Evolutionary conservation across 306 rosid genomes (phyloP).

Genomic region (Cicer judaicum): DNA sequence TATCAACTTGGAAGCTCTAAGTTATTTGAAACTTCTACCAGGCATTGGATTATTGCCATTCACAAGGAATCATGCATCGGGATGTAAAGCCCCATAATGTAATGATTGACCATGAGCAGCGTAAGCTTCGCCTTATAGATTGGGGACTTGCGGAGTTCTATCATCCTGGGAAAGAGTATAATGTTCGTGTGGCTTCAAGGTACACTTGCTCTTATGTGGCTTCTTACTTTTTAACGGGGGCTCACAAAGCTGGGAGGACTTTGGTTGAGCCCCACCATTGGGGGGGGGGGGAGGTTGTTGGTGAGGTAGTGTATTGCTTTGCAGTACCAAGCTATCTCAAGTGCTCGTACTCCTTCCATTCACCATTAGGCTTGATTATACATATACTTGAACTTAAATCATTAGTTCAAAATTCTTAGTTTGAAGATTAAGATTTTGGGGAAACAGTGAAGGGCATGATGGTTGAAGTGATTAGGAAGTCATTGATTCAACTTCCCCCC

Average conservation of each 20-base stretch:
- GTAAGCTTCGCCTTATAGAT: slow-evolving; percentile 65
- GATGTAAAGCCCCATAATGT: slow-evolving; percentile 72
- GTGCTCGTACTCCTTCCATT: neutral
- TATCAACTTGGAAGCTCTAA: slow-evolving; percentile 14
- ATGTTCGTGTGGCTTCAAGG: slow-evolving; percentile 71
- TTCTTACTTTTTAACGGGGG: neutral
- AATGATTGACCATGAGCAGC: slow-evolving; percentile 69
- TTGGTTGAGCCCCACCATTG: neutral
- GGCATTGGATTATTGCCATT: slow-evolving; percentile 70
- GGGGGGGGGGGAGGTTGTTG: neutral
- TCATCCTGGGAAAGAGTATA: slow-evolving; percentile 63
- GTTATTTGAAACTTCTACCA: slow-evolving; percentile 37
- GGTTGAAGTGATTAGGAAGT: neutral
- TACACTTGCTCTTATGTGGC: slow-evolving; percentile 29
- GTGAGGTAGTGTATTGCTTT: neutral
- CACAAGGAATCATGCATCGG: slow-evolving; percentile 72
- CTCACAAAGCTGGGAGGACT: slow-evolving; percentile 11
- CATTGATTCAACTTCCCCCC: neutral
- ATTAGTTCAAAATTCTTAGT: neutral
- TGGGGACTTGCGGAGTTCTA: slow-evolving; percentile 68
- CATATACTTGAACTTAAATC: slow-evolving; percentile 15
- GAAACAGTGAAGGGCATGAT: neutral
- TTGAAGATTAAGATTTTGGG: slow-evolving; percentile 3
- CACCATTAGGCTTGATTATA: slow-evolving; percentile 9
- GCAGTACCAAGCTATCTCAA: neutral